phyloP scores from a whole-genome alignment of 1,284 basidiomycete species.

The Omphalotus olearius region DNA sequence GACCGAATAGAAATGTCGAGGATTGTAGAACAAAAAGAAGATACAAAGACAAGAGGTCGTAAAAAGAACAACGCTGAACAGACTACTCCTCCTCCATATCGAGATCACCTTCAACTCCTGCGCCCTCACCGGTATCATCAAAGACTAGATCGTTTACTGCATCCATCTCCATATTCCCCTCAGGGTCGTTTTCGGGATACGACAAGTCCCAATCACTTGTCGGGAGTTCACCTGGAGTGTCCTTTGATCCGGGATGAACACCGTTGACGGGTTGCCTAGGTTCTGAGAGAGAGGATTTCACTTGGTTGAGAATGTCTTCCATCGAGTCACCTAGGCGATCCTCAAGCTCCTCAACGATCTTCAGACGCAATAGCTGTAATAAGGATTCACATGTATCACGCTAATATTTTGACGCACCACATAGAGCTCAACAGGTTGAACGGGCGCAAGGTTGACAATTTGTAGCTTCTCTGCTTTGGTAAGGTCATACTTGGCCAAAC shows the following conservation, averaged over 20 bases:
- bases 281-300: constrained; percentile 45
- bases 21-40: not conserved
- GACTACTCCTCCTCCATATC: constrained; percentile 63
- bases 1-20: no score
- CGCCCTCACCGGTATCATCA: constrained; percentile 64
- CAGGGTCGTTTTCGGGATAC: constrained; percentile 21
- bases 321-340: constrained; percentile 73
- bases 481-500: constrained; percentile 65
- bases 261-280: not conserved
- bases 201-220: not conserved
- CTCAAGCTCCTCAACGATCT: constrained; percentile 91
- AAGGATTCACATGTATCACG: not conserved
- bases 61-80: not conserved
- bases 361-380: not conserved
- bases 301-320: constrained; percentile 60
- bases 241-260: not conserved
- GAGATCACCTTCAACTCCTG: constrained; percentile 66
- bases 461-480: constrained; percentile 93
- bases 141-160: constrained; percentile 40
- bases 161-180: constrained; percentile 27
- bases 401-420: constrained; percentile 57
- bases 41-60: not conserved
- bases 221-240: not conserved
- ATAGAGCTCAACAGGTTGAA: constrained; percentile 81
- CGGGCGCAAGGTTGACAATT: constrained; percentile 85